Percentiles rank a stretch among this genome's conserved stretches.
Conservation (phyloP, 129 eudicot species). For the Kitagawia praeruptora region DNA sequence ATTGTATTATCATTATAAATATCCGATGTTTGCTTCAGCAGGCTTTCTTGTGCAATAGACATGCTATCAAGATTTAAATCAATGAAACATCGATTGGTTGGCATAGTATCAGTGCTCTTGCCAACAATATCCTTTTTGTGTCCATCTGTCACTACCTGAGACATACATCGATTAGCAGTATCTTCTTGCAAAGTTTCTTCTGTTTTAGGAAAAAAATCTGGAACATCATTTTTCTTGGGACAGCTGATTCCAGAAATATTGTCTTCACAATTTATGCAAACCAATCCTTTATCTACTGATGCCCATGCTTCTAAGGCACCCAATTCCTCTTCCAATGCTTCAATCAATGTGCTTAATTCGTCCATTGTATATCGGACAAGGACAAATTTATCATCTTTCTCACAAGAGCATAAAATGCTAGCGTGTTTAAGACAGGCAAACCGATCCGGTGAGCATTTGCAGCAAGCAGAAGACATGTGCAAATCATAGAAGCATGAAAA, state of each 20-base stretch:
- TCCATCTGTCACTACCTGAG: neutral
- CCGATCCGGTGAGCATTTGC: slow-evolving; percentile 49
- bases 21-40: slow-evolving; percentile 5
- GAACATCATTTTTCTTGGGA: slow-evolving; percentile 11
- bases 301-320: slow-evolving; percentile 42
- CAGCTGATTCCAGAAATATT: neutral
- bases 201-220: slow-evolving; percentile 3
- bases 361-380: slow-evolving; percentile 45
- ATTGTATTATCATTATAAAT: neutral
- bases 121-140: slow-evolving; percentile 17
- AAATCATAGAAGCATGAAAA: slow-evolving; percentile 62
- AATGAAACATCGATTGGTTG: neutral
- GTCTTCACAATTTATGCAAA: slow-evolving; percentile 14
- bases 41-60: slow-evolving; percentile 8
- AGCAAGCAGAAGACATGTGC: slow-evolving; percentile 56
- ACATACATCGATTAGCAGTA: neutral
- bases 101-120: neutral
- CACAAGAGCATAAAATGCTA: slow-evolving; percentile 38
- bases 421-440: slow-evolving; percentile 63
- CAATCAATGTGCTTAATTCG: slow-evolving; percentile 40
- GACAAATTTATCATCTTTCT: slow-evolving; percentile 26
- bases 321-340: slow-evolving; percentile 49
- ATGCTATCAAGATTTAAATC: slow-evolving; percentile 21
- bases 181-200: slow-evolving; percentile 15
- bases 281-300: slow-evolving; percentile 18